Evolutionary conservation across 129 eudicot genomes (phyloP).

Genomic region (Gnaphalium uliginosum): DNA sequence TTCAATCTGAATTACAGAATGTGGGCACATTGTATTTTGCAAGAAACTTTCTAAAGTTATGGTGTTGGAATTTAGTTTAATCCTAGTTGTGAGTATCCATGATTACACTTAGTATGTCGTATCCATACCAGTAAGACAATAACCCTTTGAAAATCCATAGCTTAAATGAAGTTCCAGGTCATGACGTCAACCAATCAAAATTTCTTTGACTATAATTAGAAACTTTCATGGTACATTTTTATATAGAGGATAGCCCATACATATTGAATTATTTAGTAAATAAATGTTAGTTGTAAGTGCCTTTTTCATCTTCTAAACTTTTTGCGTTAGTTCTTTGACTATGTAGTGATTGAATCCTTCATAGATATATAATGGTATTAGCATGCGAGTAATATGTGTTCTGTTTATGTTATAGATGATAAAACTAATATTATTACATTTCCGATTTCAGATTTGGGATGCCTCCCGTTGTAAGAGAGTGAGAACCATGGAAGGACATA

Average conservation of each 20-base stretch:
- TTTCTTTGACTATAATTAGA: too few relatives aligned
- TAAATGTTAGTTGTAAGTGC: neutral
- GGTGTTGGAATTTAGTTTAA: neutral
- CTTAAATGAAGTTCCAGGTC: neutral
- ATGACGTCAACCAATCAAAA: too few relatives aligned
- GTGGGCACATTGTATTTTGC: conserved; percentile 8
- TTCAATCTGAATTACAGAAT: neutral
- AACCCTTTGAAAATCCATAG: neutral
- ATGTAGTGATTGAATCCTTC: neutral
- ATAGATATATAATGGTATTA: too few relatives aligned
- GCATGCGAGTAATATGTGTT: neutral
- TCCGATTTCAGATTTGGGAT: conserved; percentile 73
- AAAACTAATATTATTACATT: neutral
- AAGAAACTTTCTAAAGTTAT: neutral
- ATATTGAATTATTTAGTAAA: too few relatives aligned
- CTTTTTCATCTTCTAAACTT: neutral
- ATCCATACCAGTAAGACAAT: neutral
- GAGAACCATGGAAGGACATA: conserved; percentile 96
- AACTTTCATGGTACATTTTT: too few relatives aligned
- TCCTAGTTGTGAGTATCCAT: neutral
- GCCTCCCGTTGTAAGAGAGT: conserved; percentile 84
- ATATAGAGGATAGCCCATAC: too few relatives aligned
- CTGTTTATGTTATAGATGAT: neutral
- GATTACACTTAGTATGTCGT: neutral
- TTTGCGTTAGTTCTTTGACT: neutral